Percentiles rank a stretch among this genome's conserved stretches.
These are phyloP conservation scores for Mycogone perniciosa DNA, from an alignment of 2,329 filamentous ascomycete genomes.

Conservation along the genomic window DNA sequence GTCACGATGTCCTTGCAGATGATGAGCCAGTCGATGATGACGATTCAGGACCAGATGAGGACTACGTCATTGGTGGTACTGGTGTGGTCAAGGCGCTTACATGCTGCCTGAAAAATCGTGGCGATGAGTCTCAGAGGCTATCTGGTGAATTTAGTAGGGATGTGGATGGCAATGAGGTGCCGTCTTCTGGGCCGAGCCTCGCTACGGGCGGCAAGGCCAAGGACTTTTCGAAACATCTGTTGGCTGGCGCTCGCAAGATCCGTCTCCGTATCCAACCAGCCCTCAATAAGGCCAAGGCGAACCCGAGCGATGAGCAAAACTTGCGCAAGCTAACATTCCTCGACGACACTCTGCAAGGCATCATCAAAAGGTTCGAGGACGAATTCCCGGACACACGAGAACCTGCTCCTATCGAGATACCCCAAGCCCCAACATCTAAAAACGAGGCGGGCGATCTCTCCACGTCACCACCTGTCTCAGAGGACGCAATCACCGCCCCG, in stretches of 20 bases:
- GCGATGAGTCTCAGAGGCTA: constrained; percentile 51
- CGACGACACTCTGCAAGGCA: constrained; percentile 78
- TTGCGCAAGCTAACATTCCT: constrained; percentile 83
- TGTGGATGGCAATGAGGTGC: constrained; percentile 37
- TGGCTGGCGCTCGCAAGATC: constrained; percentile 85
- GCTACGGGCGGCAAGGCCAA: constrained; percentile 59
- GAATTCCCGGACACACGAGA: constrained; percentile 84
- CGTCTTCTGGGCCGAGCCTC: constrained; percentile 27
- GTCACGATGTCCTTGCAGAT: constrained; percentile 50
- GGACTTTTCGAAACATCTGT: constrained; percentile 86
- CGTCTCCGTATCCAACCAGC: constrained; percentile 76
- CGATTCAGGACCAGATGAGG: constrained; percentile 73
- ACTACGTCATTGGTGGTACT: constrained; percentile 93
- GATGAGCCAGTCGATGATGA: constrained; percentile 53
- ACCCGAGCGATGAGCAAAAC: constrained; percentile 63
- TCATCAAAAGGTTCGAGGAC: constrained; percentile 93
- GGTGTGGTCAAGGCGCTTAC: constrained; percentile 91
- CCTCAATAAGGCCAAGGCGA: constrained; percentile 64
- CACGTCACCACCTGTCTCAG: constrained; percentile 21
- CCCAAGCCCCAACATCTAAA: constrained; percentile 8
- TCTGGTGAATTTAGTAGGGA: constrained; percentile 49
- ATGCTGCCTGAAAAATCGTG: constrained; percentile 78
- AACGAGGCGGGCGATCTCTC: constrained; percentile 17
- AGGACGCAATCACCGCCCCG: constrained; percentile 30
- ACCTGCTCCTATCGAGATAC: constrained; percentile 5